These are phyloP conservation scores for Boletus eberwhitei DNA, from an alignment of 768 basidiomycete genomes.

Conservation along the genomic window DNA sequence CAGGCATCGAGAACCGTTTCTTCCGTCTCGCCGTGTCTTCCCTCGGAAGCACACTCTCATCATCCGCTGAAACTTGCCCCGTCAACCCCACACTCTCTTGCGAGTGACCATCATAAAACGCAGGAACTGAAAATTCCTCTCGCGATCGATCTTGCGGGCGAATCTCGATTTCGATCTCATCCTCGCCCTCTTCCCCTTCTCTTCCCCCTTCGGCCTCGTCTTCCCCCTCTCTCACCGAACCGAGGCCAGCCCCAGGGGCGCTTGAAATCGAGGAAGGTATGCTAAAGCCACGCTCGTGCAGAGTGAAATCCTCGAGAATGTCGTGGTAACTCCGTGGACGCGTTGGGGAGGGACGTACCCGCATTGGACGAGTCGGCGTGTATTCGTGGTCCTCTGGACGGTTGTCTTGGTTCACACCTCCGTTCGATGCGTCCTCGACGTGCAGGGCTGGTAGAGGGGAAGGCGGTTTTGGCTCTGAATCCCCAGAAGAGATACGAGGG, in stretches of 20 bases:
- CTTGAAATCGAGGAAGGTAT: constrained; percentile 32
- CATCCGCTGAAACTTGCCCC: background rate
- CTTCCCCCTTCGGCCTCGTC: constrained; percentile 7
- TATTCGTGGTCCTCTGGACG: constrained; percentile 7
- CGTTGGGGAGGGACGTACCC: constrained; percentile 32
- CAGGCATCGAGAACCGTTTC: constrained; percentile 74
- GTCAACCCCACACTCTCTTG: constrained; percentile 1
- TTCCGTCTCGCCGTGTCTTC: constrained; percentile 62
- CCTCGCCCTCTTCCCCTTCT: background rate
- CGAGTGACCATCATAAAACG: background rate
- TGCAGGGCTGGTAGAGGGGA: constrained; percentile 1
- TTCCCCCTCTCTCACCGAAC: constrained; percentile 21
- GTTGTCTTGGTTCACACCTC: background rate
- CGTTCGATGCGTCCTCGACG: background rate
- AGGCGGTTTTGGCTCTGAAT: constrained; percentile 5
- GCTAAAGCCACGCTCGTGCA: constrained; percentile 31
- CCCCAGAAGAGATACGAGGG: constrained; percentile 20
- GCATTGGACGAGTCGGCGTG: constrained; percentile 19
- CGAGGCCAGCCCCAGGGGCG: constrained; percentile 21
- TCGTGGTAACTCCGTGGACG: constrained; percentile 66
- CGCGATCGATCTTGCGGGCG: background rate
- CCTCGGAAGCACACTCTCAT: constrained; percentile 26
- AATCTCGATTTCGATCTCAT: background rate
- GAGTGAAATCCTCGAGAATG: constrained; percentile 60
- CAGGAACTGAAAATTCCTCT: background rate